These are phyloP conservation scores for Colletotrichum tropicale DNA, from an alignment of 2,329 filamentous ascomycete genomes.

Conservation along the genomic window DNA sequence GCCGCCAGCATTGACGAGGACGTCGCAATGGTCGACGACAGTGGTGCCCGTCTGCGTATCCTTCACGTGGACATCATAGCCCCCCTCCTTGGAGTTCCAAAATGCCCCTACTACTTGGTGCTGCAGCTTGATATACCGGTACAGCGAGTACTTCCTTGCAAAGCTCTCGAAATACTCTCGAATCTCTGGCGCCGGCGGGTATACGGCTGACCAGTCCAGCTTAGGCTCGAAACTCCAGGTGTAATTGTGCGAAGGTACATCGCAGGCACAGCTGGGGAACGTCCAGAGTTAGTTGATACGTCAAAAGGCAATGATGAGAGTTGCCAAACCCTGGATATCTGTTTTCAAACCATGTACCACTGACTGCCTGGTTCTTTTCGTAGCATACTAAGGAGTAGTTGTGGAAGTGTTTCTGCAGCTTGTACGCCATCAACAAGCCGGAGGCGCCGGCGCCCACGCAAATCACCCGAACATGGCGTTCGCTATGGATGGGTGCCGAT, in stretches of 20 bases:
- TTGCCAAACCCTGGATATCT: slow-evolving; percentile 41
- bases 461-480: slow-evolving; percentile 29
- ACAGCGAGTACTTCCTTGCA: slow-evolving; percentile 40
- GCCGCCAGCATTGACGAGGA: slow-evolving; percentile 53
- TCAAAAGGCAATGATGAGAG: neutral
- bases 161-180: slow-evolving; percentile 50
- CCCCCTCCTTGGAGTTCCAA: slow-evolving; percentile 38
- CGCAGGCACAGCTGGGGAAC: slow-evolving; percentile 43
- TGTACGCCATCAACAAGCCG: slow-evolving; percentile 52
- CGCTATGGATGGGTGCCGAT: slow-evolving; percentile 6
- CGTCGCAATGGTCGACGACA: slow-evolving; percentile 44
- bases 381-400: slow-evolving; percentile 45
- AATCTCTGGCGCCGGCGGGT: slow-evolving; percentile 46
- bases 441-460: slow-evolving; percentile 54
- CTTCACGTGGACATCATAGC: slow-evolving; percentile 38
- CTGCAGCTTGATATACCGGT: slow-evolving; percentile 33
- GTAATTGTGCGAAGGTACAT: slow-evolving; percentile 57
- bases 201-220: slow-evolving; percentile 58
- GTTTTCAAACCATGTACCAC: slow-evolving; percentile 60
- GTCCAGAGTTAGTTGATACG: neutral
- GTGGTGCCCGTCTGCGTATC: slow-evolving; percentile 30
- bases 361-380: slow-evolving; percentile 61
- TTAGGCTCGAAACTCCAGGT: slow-evolving; percentile 58
- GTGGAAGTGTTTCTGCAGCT: slow-evolving; percentile 46
- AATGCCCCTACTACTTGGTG: slow-evolving; percentile 30